A percentile compares a stretch with the other conserved stretches of the same genome.
Conservation (phyloP, 257 asterid genomes). For the Gardenia jasminoides region DNA sequence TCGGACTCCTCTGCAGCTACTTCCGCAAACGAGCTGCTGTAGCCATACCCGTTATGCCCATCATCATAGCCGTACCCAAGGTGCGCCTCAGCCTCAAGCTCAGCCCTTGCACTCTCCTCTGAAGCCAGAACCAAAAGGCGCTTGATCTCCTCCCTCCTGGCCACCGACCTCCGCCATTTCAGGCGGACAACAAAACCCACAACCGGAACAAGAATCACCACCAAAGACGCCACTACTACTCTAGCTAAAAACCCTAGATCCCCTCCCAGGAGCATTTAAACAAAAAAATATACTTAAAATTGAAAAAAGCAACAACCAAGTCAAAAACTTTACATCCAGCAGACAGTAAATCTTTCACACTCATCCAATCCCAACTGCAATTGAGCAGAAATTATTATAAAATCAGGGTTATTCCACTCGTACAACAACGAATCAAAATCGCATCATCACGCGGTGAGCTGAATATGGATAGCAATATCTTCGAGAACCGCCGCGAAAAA, state of each 20-base stretch:
- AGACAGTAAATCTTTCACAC: constrained; percentile 39
- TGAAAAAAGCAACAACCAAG: constrained; percentile 12
- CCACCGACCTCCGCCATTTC: constrained; percentile 59
- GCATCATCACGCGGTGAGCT: constrained; percentile 5
- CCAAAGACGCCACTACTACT: constrained; percentile 34
- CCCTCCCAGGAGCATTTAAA: constrained; percentile 68
- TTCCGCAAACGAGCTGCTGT: constrained; percentile 21
- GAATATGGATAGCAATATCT: constrained; percentile 13
- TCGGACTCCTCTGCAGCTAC: constrained; percentile 11
- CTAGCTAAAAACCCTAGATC: constrained; percentile 55
- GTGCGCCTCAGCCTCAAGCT: constrained; percentile 35
- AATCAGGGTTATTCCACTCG: background rate
- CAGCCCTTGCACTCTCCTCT: constrained; percentile 69
- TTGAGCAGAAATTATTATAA: background rate
- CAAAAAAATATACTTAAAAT: constrained; percentile 7
- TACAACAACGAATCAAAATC: background rate
- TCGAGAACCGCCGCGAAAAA: constrained; percentile 4
- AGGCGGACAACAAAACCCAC: constrained; percentile 48
- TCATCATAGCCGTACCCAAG: constrained; percentile 9
- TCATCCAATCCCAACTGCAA: constrained; percentile 22
- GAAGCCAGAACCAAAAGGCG: constrained; percentile 62
- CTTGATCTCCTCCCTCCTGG: constrained; percentile 67
- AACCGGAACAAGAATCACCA: constrained; percentile 37
- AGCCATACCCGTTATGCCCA: constrained; percentile 22
- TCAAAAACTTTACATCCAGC: constrained; percentile 34